Conservation (phyloP, 176 grass and related monocot species). For the Zea luxurians region DNA sequence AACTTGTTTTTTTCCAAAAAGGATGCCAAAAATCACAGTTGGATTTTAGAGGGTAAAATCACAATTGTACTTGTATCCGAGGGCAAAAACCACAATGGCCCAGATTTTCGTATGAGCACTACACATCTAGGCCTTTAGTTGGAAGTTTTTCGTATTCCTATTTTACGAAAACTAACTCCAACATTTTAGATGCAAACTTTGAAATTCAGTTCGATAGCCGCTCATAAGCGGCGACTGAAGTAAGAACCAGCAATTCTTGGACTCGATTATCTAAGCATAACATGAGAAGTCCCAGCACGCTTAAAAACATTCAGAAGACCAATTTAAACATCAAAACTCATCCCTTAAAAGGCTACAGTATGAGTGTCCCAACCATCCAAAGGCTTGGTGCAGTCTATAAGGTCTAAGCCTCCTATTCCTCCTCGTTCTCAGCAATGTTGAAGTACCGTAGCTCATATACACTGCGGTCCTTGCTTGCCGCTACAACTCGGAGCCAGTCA, state of each 20-base stretch:
- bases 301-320: slow-evolving; percentile 2
- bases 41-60: too few species aligned
- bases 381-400: slow-evolving; percentile 2
- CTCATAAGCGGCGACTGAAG: background rate
- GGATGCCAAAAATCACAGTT: too few species aligned
- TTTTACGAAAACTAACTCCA: too few species aligned
- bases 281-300: slow-evolving; percentile 9
- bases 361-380: slow-evolving; percentile 24
- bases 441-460: slow-evolving; percentile 88
- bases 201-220: background rate
- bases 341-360: slow-evolving; percentile 27
- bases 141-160: too few species aligned
- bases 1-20: too few species aligned
- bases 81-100: too few species aligned
- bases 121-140: too few species aligned
- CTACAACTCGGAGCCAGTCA: slow-evolving; percentile 79
- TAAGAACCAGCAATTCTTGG: slow-evolving; percentile 34
- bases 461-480: slow-evolving; percentile 64
- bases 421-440: slow-evolving; percentile 89
- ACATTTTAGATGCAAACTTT: too few species aligned
- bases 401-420: slow-evolving; percentile 72
- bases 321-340: slow-evolving; percentile 47
- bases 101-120: too few species aligned
- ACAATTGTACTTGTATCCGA: too few species aligned
- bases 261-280: slow-evolving; percentile 46